Percentiles rank a stretch among this genome's conserved stretches.
Conservation (phyloP, 2,329 filamentous ascomycete species). For the Talaromyces pinophilus region DNA sequence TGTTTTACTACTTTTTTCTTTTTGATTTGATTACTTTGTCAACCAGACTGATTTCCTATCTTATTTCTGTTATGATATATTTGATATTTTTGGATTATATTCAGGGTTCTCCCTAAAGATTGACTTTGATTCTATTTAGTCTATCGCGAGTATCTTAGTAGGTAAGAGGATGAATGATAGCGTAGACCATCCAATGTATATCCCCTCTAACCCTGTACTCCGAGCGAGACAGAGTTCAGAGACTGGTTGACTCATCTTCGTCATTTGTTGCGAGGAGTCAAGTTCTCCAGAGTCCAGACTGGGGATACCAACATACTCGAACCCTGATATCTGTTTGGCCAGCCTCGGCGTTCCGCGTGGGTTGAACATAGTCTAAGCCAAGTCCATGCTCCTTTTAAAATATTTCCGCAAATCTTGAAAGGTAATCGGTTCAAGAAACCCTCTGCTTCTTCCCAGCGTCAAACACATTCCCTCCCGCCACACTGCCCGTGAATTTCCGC, state of each 20-base stretch:
- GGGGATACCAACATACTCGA: not conserved
- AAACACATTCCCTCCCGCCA: conserved; percentile 25
- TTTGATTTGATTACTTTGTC: not conserved
- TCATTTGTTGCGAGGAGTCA: too few relatives aligned
- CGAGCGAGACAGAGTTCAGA: too few relatives aligned
- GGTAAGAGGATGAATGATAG: not conserved
- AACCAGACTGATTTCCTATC: conserved; percentile 3
- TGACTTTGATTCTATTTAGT: not conserved
- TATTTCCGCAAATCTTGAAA: not conserved
- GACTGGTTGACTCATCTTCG: too few relatives aligned
- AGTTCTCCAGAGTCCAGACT: not conserved
- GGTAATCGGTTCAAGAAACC: conserved; percentile 29
- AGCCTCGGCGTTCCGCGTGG: not conserved
- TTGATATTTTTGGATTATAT: not conserved
- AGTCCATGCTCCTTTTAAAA: not conserved
- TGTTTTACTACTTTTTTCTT: not conserved
- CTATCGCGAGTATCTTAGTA: not conserved
- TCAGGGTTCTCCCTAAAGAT: not conserved
- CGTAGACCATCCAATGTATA: not conserved
- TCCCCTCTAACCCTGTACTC: too few relatives aligned
- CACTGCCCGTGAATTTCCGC: not conserved
- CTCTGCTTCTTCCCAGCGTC: conserved; percentile 39
- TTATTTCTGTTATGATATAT: not conserved
- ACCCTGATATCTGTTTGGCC: too few relatives aligned
- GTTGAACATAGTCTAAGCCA: not conserved